These are phyloP conservation scores for Favolaschia claudopus DNA, from an alignment of 768 basidiomycete species.

Conservation along the genomic window DNA sequence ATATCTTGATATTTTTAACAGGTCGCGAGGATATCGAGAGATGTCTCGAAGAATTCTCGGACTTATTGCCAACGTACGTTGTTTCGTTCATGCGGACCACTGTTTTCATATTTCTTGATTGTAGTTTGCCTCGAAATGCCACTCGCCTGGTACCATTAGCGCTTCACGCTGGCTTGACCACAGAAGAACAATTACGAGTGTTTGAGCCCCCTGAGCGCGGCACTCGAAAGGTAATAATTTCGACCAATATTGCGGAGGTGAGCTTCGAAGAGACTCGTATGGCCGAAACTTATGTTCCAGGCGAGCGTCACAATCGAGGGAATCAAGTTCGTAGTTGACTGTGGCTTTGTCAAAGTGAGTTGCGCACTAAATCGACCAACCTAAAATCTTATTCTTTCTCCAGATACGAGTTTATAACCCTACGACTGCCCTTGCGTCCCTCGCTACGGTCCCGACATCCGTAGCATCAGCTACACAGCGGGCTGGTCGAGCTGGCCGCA, in stretches of 20 bases:
- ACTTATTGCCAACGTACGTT: constrained; percentile 70
- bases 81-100: neutral
- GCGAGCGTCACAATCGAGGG: constrained; percentile 98
- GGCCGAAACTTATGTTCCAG: constrained; percentile 45
- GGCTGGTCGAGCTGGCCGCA: constrained; percentile 94
- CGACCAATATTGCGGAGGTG: constrained; percentile 97
- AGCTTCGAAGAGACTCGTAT: constrained; percentile 12
- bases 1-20: constrained; percentile 93
- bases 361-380: neutral
- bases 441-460: constrained; percentile 85
- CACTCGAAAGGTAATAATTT: constrained; percentile 87
- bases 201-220: constrained; percentile 82
- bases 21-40: constrained; percentile 96
- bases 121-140: constrained; percentile 61
- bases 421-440: constrained; percentile 81
- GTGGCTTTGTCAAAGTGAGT: constrained; percentile 91
- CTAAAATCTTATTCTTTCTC: neutral
- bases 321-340: constrained; percentile 92
- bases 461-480: constrained; percentile 91
- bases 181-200: constrained; percentile 85
- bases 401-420: constrained; percentile 94
- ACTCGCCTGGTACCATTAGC: constrained; percentile 72
- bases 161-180: constrained; percentile 88
- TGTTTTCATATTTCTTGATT: neutral
- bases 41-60: constrained; percentile 81